Conservation (phyloP, 1,284 basidiomycete genomes). For the Agroathelia rolfsii region DNA sequence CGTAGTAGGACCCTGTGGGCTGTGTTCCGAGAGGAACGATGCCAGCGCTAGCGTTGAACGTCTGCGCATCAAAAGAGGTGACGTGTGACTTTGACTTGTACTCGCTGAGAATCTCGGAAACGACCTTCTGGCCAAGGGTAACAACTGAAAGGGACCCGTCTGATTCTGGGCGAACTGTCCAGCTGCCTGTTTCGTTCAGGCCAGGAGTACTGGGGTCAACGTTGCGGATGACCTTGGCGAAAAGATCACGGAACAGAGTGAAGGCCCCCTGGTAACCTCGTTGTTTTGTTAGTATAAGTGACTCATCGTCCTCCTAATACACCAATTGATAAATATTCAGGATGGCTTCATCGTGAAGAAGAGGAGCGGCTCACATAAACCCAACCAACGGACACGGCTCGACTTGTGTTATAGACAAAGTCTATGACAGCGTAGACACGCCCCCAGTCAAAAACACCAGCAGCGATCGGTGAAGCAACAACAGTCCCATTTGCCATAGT, state of each 20-base stretch:
- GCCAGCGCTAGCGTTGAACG: not conserved
- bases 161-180: not conserved
- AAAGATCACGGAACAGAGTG: slow-evolving; percentile 2
- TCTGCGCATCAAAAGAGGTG: not conserved
- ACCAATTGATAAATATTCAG: no score
- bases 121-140: slow-evolving; percentile 2
- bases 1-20: not conserved
- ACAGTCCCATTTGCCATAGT: slow-evolving; percentile 1
- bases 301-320: slow-evolving; percentile 1
- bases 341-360: no score
- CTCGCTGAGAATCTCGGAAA: not conserved
- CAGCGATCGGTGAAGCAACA: not conserved
- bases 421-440: not conserved
- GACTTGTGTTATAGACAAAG: not conserved
- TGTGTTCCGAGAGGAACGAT: not conserved
- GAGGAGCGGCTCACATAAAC: not conserved
- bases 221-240: slow-evolving; percentile 2
- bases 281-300: not conserved
- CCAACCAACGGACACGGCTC: slow-evolving; percentile 1
- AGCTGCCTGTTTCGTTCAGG: not conserved
- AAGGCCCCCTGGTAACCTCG: slow-evolving; percentile 2
- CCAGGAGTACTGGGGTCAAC: slow-evolving; percentile 1
- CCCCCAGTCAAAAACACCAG: slow-evolving; percentile 1
- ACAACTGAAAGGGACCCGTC: not conserved
- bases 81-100: slow-evolving; percentile 1